Base-by-base conservation (phyloP, 768 basidiomycete species). In the Pholiota microspora region DNA sequence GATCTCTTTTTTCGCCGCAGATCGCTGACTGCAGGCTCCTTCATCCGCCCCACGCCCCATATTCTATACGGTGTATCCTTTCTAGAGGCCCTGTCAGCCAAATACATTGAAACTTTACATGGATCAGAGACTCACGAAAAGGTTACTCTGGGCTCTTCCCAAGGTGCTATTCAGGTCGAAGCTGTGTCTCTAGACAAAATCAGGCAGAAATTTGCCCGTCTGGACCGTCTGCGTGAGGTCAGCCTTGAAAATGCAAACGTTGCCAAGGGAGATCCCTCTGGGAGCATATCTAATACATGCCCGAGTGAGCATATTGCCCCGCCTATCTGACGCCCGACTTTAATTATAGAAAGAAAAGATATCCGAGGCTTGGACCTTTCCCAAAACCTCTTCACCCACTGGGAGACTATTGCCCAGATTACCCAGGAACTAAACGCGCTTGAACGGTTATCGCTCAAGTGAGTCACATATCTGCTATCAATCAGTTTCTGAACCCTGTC, bases 291-390 rank as follows among this genome's bases (percentile, higher is more conserved):
- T 31, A 67, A 73, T 31, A 82, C 77, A 23, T 92, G 88, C 64
- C 83, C 86, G 32, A 87, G 91, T 92, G 67, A 78, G 85, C 51
- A 47, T 45, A 16, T 42, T 38, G 31, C 32, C 23, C 49, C 45
- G 35, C 38, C 42, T 40, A 45, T 38, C 48, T 28, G 47, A 44
- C 36, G 42, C 49, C 27, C 56, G 24, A 28, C 4, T 48, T 38
- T 28, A 35, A 53, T 59, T 54, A 53, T 32, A 46, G 46, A 46
- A 57, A 95, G 29, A 31, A n/a, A 31, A 31, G 92, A 82, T 63
- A 76, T 94, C 40, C 81, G 80, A n/a, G 85, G 84, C 7, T 74
- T 98, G 32, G 89, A 97, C 72, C 73, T 98, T 32, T 92, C 94
- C 13, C 73, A 76, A 40, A 94, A 78, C 68, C 77, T 97, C 15